These are phyloP conservation scores for Excoecaria agallocha DNA, from an alignment of 345 rosid genomes.

Conservation along the genomic window DNA sequence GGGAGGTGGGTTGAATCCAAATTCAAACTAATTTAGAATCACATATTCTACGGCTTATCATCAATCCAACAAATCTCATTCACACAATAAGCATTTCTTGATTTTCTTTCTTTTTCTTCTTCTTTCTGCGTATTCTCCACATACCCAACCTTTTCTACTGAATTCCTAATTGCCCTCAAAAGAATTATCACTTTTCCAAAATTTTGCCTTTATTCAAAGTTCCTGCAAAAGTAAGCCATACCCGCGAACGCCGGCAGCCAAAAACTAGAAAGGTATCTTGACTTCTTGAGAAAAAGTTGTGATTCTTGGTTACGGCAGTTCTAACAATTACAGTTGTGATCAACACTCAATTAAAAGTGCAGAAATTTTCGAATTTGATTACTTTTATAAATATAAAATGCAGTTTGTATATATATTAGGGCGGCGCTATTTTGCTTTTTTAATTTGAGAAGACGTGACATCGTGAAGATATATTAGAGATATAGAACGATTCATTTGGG, in stretches of 20 bases:
- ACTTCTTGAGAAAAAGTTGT: no score
- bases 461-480: no score
- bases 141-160: not conserved
- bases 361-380: no score
- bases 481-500: no score
- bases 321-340: no score
- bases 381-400: no score
- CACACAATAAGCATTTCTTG: constrained; percentile 24
- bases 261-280: no score
- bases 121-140: constrained; percentile 12
- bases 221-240: not conserved
- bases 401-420: no score
- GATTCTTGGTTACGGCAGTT: no score
- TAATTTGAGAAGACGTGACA: no score
- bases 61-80: constrained; percentile 22
- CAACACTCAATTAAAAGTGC: no score
- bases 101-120: not conserved
- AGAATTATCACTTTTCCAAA: not conserved
- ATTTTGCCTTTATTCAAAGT: constrained; percentile 22
- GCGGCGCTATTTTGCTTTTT: no score
- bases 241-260: constrained; percentile 3
- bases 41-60: constrained; percentile 15
- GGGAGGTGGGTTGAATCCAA: constrained; percentile 2
- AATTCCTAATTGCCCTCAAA: constrained; percentile 1
- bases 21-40: constrained; percentile 15